These are phyloP conservation scores for Madurella fahalii DNA, from an alignment of 2,329 filamentous ascomycete species.

Conservation along the genomic window DNA sequence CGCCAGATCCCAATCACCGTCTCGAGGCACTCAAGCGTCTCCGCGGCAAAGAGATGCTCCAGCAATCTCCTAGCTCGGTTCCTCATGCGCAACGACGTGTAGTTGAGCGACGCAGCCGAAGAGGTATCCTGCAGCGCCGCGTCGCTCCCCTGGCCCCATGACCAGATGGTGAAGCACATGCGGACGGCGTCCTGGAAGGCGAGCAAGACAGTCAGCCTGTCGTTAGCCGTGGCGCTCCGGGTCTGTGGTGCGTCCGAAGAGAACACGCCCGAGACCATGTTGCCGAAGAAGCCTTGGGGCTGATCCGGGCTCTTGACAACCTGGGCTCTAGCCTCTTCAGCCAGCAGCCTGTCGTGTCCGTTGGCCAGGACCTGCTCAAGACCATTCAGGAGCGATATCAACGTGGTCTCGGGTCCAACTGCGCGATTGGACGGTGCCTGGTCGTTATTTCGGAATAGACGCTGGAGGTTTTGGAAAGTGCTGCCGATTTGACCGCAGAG, in stretches of 20 bases:
- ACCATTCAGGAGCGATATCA: constrained; percentile 86
- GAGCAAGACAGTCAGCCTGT: constrained; percentile 86
- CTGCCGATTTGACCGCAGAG: constrained; percentile 72
- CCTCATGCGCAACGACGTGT: constrained; percentile 85
- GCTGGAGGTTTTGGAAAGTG: constrained; percentile 68
- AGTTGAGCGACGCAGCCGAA: constrained; percentile 78
- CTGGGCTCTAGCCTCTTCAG: constrained; percentile 68
- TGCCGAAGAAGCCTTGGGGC: constrained; percentile 84
- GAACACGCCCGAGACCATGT: constrained; percentile 90
- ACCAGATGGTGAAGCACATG: constrained; percentile 91
- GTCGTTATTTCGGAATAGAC: constrained; percentile 49
- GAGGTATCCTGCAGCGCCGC: constrained; percentile 56
- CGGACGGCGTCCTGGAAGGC: constrained; percentile 94
- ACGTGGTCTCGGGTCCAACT: constrained; percentile 62
- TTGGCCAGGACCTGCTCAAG: constrained; percentile 85
- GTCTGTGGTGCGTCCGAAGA: constrained; percentile 70
- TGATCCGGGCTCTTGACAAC: constrained; percentile 75
- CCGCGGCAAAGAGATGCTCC: constrained; percentile 88
- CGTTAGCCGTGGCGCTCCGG: constrained; percentile 86
- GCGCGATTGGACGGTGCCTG: constrained; percentile 3
- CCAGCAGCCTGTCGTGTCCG: constrained; percentile 76
- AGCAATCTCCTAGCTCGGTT: constrained; percentile 83
- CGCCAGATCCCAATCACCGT: constrained; percentile 85
- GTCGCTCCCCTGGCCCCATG: constrained; percentile 72
- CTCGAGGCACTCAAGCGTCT: constrained; percentile 89